Evolutionary conservation across 768 basidiomycete genomes (phyloP), one percentile per base, ranked within the genome.

Genomic region (Terana coerulea): DNA sequence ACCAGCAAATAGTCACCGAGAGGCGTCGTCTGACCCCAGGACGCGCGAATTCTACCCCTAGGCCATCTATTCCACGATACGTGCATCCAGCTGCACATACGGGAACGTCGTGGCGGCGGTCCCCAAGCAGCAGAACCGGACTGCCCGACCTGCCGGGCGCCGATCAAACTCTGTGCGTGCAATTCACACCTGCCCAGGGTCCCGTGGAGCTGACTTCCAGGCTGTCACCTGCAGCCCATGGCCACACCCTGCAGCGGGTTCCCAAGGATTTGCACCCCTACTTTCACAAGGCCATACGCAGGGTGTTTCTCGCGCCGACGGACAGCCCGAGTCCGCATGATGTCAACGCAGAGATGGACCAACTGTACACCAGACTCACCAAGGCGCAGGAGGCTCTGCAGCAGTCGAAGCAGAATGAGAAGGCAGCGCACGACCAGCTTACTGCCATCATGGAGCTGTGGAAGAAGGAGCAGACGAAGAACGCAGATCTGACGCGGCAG

Each of bases 91-190:
- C 22, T 25, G 26, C 41, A 36, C 44, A 47, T 52, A 4, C 21
- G 28, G 17, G 34, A 40, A 19, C 29, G 15, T 12, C 33, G 30
- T 3, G 25, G 2, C 28, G 15, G 28, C 15, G 21, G 14, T 33
- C 22, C n/a, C n/a, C 28, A 15, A 22, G 44, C 25, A 9, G 26
- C 26, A 8, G 24, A n/a, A 15, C 51, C 51, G 24, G 51, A 52
- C 36, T 52, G 51, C 28, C 51, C 51, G n/a, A 46, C 34, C 12
- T 52, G 51, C 35, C 22, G 51, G 26, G 44, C 14, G 35, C 45
- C 51, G n/a, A 46, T 52, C 43, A 52, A 52, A 37, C 45, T 52
- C 29, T 14, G 51, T 51, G 31, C 30, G 50, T 44, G 26, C 12
- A 5, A n/a, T 26, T 26, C 42, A n/a, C 50, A n/a, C 44, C 5